Evolutionary conservation across 2,329 filamentous ascomycete genomes (phyloP), one percentile per base, ranked within the genome.

Genomic region (Sporothrix globosa): DNA sequence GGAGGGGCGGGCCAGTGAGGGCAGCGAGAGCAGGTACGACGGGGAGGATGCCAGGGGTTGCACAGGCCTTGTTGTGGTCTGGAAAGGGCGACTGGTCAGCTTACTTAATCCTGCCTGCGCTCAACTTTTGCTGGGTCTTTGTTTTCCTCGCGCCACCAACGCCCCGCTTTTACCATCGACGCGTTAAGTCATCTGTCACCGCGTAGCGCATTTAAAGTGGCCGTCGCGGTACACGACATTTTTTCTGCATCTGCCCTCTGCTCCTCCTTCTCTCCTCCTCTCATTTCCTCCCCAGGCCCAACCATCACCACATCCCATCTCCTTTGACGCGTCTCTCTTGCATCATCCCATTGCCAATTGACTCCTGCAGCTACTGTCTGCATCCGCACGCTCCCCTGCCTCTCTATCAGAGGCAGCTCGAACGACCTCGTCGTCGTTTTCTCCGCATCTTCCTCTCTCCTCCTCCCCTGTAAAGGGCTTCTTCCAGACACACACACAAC

Each of bases 181-280:
- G 73, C 73, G 73, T 74, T 56, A 53, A 63, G 39, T 24, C 50
- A 14, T 27, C 52, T 24, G 24, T 61, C 46, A 72, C 63, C 73
- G 72, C 73, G 73, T 72, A 71, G 56, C 68, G 41, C 73, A 73
- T 73, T 74, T 74, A 73, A 73, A 74, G 72, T 73, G 67, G 67
- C 67, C 44, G 68, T 70, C 73, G 68, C 73, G 50, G 70, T 70
- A 48, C 63, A 68, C 68, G 63, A 48, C 67, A 70, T 74, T 73
- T 74, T 69, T 65, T 58, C 27, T 68, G 60, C 68, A 24, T 68
- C 68, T 50, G 19, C 52, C 50, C 27, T 61, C 60, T 66, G 68
- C 66, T 67, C 44, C 19, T 68, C 44, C 27, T 61, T 21, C 69
- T 61, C 67, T 58, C 52, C 19, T 50, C 58, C 48, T 58, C 52